Evolutionary conservation across 2,329 filamentous ascomycete genomes (phyloP), one percentile per base, ranked within the genome.

Genomic region (Tolypocladium inflatum): DNA sequence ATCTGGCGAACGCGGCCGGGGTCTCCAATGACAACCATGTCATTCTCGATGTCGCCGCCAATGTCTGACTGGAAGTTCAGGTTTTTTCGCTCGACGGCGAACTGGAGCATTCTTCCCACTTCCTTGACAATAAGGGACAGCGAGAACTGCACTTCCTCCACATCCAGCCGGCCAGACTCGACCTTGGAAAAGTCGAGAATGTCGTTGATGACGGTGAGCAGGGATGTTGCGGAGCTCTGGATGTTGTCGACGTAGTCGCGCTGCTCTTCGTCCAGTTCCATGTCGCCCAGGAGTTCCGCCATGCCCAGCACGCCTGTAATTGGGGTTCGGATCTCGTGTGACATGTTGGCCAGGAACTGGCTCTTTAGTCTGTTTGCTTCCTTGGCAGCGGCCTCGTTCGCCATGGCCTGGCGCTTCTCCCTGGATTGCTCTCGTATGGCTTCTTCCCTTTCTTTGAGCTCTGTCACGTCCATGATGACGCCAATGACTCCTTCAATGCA

Each of bases 181-280:
- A 91, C 86, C 70, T 95, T 95, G 4, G 90, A 94, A 69, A 95
- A 92, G 71, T 95, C 91, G 2, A 96, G 76, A 57, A 95, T 95
- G 66, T 96, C 91, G 66, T 96, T 95, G 71, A 96, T 95, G 45
- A 96, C 88, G 0, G 90, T 93, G 23, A 96, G 77, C 3, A 96
- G 75, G 2, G 89, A 90, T 62, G 93, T 91, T 0, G 88, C 89
- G 7, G 88, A 92, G 55, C 87, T 81, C 65, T 90, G 86, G 8
- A 93, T 90, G 61, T 90, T 91, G 63, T 90, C 87, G 3, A 88
- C 86, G 61, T 85, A 89, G 58, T 91, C 88, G 59, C 81, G 79
- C 65, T 91, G 87, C 63, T 91, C 88, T n/a, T 81, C 77, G 56
- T 85, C 79, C 30, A 92, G 72, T 19, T 82, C 73, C 67, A 85